Conservation (phyloP, 768 basidiomycete species). For the Boletus tylopilopsis region DNA sequence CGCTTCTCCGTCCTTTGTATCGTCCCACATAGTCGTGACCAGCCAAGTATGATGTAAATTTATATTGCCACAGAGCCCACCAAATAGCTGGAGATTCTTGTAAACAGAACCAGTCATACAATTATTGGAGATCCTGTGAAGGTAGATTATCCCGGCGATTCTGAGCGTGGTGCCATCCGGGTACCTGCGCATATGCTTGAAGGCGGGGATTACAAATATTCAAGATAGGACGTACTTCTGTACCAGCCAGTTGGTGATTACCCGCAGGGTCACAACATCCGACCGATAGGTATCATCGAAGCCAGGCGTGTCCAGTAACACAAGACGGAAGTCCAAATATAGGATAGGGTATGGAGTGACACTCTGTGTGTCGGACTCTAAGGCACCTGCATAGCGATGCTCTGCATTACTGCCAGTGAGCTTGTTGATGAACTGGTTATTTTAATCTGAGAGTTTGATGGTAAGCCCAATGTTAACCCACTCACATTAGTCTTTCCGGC, state of each 20-base stretch:
- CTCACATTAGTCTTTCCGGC: too few species aligned
- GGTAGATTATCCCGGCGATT: conserved; percentile 32
- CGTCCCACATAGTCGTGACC: conserved; percentile 38
- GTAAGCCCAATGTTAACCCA: not conserved
- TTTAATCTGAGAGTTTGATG: not conserved
- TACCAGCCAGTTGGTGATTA: conserved; percentile 18
- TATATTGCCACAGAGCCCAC: conserved; percentile 33
- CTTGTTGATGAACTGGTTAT: conserved; percentile 12
- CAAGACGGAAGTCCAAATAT: not conserved
- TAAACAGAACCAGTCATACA: conserved; percentile 30
- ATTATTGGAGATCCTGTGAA: conserved; percentile 34
- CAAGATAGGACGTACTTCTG: conserved; percentile 9
- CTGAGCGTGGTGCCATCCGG: conserved; percentile 1
- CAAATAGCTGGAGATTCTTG: conserved; percentile 33
- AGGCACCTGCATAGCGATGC: not conserved
- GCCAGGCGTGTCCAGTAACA: conserved; percentile 22
- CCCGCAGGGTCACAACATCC: conserved; percentile 8
- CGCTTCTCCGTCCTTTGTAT: conserved; percentile 11
- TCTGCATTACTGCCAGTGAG: conserved; percentile 1
- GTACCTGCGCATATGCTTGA: conserved; percentile 5
- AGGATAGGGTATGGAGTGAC: conserved; percentile 4
- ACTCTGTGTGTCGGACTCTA: conserved; percentile 12
- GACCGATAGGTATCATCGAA: conserved; percentile 19
- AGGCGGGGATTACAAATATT: not conserved
- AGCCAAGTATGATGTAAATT: conserved; percentile 31